Evolutionary conservation across 306 rosid species (phyloP).

Genomic region (Notholithocarpus densiflorus): DNA sequence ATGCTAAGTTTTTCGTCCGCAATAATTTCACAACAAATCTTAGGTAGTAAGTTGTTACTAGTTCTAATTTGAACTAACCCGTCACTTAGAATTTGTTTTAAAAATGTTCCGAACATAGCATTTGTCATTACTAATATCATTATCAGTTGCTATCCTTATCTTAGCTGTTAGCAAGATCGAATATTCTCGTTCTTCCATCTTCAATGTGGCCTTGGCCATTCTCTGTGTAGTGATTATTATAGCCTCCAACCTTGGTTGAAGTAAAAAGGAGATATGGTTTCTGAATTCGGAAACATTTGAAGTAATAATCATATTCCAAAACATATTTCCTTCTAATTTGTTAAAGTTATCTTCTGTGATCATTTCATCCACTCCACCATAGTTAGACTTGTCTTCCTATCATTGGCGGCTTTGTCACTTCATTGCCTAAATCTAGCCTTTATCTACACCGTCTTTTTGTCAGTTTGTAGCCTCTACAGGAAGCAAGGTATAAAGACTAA

Average conservation of each 20-base stretch:
- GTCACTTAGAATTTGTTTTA: too few relatives aligned
- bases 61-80: too few relatives aligned
- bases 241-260: slow-evolving; percentile 5
- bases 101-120: too few relatives aligned
- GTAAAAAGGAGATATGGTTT: slow-evolving; percentile 16
- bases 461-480: slow-evolving; percentile 47
- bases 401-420: slow-evolving; percentile 32
- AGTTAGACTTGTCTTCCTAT: slow-evolving; percentile 30
- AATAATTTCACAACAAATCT: too few relatives aligned
- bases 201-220: not conserved
- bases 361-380: slow-evolving; percentile 25
- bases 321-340: not conserved
- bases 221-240: not conserved
- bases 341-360: slow-evolving; percentile 19
- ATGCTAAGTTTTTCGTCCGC: not conserved
- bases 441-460: slow-evolving; percentile 35
- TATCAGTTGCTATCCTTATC: not conserved
- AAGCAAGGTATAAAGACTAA: slow-evolving; percentile 33
- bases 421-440: slow-evolving; percentile 20
- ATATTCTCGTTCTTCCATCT: slow-evolving; percentile 16
- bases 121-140: not conserved
- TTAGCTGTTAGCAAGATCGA: not conserved
- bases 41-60: too few relatives aligned
- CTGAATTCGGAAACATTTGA: slow-evolving; percentile 7
- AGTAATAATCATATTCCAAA: not conserved